These are phyloP conservation scores for Scolecobasidium constrictum DNA, from an alignment of 2,329 filamentous ascomycete genomes.

Conservation along the genomic window DNA sequence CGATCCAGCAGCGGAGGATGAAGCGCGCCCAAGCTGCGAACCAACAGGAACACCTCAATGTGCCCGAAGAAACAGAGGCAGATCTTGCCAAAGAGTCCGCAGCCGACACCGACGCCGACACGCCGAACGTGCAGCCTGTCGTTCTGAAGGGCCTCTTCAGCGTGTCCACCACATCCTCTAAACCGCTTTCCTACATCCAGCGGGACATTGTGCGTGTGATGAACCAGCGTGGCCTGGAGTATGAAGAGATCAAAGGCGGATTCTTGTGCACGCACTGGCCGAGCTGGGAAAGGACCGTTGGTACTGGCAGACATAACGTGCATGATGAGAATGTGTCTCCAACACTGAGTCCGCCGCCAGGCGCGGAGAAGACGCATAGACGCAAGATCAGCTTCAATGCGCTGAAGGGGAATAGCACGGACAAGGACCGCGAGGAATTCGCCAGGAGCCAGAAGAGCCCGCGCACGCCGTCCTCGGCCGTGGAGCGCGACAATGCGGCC, in stretches of 20 bases:
- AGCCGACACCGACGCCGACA: constrained; percentile 52
- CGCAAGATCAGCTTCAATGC: constrained; percentile 79
- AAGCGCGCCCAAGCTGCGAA: constrained; percentile 33
- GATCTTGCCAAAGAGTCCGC: constrained; percentile 48
- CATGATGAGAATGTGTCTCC: not conserved
- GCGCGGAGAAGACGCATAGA: constrained; percentile 44
- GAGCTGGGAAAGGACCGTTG: constrained; percentile 73
- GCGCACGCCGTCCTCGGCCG: constrained; percentile 35
- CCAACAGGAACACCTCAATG: constrained; percentile 48
- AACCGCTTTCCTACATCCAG: constrained; percentile 75
- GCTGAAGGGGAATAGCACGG: constrained; percentile 40
- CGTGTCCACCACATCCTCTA: constrained; percentile 90
- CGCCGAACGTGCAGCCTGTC: constrained; percentile 67
- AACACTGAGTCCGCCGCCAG: constrained; percentile 23
- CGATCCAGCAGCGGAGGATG: constrained; percentile 76
- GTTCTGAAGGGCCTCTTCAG: constrained; percentile 95
- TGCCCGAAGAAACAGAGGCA: constrained; percentile 83
- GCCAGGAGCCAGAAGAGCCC: constrained; percentile 38
- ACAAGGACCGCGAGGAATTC: constrained; percentile 61
- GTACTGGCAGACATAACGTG: not conserved
- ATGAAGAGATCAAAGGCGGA: constrained; percentile 82
- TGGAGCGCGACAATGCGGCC: not conserved
- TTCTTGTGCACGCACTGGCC: constrained; percentile 83
- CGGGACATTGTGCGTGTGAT: constrained; percentile 85
- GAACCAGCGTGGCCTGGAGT: constrained; percentile 80